Evolutionary conservation across 305 asterid genomes (phyloP), one percentile per base, ranked within the genome.

Genomic region (Rubia peregrina): DNA sequence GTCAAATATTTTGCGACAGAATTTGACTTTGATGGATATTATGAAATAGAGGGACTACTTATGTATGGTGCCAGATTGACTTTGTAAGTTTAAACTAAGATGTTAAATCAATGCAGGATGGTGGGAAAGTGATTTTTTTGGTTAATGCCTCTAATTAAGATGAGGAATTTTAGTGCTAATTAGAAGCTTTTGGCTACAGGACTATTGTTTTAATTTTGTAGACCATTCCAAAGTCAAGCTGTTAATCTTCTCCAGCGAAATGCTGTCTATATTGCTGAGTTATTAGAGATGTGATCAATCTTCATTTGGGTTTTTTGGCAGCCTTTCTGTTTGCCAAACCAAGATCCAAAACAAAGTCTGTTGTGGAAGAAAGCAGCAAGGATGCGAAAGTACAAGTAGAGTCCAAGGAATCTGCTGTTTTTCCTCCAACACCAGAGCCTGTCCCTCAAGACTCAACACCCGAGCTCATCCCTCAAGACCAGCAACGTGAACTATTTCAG

Each of bases 311-410:
- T 64, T 73, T 53, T 79, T 75, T 81, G 42, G 79, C 85, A 90
- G 95, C 90, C 7, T 88, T 80, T 76, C 75, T 88, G 67, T 90
- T 88, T 69, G 77, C 76, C 30, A 81, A 80, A 79, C 83, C 89
- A 44, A 79, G 84, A 61, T 16, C 17, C 9, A 87, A 75, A 82
- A 87, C 81, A 76, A 78, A 51, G 57, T 51, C 77, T 24, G 73
- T 75, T 68, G 69, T 14, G 8, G 81, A 74, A 71, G 75, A 73
- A 75, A 83, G 76, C 79, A 75, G 33, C 61, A 80, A 71, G 65
- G 77, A 70, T 68, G 79, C 71, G 43, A 71, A 75, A 76, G 82
- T 73, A 48, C 77, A 71, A 65, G 85, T 80, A 19, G 65, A 63
- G 7, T 59, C 74, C 14, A 83, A 83, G 65, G 89, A 83, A 70